These are phyloP conservation scores for Sphaerostilbella broomeana DNA, from an alignment of 2,329 filamentous ascomycete genomes.

Conservation along the genomic window DNA sequence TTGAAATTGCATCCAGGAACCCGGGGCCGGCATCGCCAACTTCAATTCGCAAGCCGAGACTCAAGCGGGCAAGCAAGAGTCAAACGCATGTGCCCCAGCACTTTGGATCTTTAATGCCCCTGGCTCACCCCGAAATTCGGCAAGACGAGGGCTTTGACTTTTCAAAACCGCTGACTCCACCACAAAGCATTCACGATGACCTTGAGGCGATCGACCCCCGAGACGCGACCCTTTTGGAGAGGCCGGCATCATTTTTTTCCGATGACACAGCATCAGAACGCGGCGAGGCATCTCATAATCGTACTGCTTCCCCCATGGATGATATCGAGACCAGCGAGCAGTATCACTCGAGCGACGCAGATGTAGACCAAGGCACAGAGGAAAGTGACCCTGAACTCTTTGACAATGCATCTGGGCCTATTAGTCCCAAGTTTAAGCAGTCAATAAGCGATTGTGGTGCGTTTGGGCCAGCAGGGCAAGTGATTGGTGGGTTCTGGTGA, in stretches of 20 bases:
- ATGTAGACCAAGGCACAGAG: constrained; percentile 26
- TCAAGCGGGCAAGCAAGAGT: constrained; percentile 37
- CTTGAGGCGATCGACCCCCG: not conserved
- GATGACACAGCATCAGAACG: constrained; percentile 6
- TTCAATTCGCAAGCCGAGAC: constrained; percentile 32
- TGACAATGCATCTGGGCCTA: too few relatives aligned
- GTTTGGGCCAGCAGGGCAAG: constrained; percentile 7
- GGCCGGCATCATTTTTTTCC: not conserved
- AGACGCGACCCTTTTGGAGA: constrained; percentile 7
- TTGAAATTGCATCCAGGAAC: constrained; percentile 34
- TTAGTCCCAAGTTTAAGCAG: not conserved
- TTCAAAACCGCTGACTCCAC: constrained; percentile 27
- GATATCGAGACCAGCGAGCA: constrained; percentile 29
- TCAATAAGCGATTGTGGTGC: not conserved
- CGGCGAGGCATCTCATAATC: constrained; percentile 13
- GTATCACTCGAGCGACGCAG: constrained; percentile 26
- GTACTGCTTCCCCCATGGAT: constrained; percentile 21
- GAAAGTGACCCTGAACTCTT: constrained; percentile 28
- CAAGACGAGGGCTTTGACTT: constrained; percentile 29
- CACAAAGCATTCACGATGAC: constrained; percentile 5
- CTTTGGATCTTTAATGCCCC: constrained; percentile 10
- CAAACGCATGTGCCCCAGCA: constrained; percentile 28
- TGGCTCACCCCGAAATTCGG: constrained; percentile 13
- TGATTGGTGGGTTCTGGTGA: constrained; percentile 7
- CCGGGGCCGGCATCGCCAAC: constrained; percentile 20